These are phyloP conservation scores for Cunninghamia lanceolata DNA, from an alignment of 75 land plant genomes.

Conservation along the genomic window DNA sequence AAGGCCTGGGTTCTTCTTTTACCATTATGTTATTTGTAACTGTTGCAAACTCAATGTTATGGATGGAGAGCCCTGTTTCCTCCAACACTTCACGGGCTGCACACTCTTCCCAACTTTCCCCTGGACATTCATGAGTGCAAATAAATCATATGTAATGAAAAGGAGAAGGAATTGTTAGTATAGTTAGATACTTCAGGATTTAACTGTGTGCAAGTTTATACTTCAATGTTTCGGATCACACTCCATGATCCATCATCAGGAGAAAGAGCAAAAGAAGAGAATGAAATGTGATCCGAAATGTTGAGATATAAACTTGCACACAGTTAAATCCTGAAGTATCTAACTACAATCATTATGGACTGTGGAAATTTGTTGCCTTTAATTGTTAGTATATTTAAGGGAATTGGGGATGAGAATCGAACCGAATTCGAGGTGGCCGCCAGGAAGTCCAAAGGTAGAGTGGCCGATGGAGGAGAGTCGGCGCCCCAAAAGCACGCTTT, in stretches of 20 bases:
- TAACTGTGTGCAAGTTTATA: no score
- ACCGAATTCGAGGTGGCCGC: slow-evolving; percentile 93
- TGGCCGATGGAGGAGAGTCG: slow-evolving; percentile 57
- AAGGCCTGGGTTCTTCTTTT: slow-evolving; percentile 36
- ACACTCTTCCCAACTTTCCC: slow-evolving; percentile 87
- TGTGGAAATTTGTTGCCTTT: no score
- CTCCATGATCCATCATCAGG: no score
- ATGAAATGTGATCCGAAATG: no score
- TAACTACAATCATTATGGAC: no score
- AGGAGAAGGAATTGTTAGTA: slow-evolving; percentile 4
- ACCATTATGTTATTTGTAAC: slow-evolving; percentile 60
- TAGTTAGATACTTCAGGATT: no score
- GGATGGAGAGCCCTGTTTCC: slow-evolving; percentile 76
- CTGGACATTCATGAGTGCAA: slow-evolving; percentile 25
- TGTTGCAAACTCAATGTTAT: slow-evolving; percentile 36
- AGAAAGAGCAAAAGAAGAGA: no score
- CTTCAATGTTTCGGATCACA: no score
- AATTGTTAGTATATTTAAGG: neutral
- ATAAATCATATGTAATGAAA: neutral
- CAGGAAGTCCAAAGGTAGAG: slow-evolving; percentile 74
- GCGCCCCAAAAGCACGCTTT: slow-evolving; percentile 50
- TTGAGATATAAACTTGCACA: no score
- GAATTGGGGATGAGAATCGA: neutral
- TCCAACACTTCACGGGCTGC: slow-evolving; percentile 78
- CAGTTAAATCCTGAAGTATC: no score